A percentile compares a stretch with the other conserved stretches of the same genome.
Evolutionary conservation across 192 early-diverging fungal genomes (phyloP).

Genomic region (Gamsiella multidivaricata): DNA sequence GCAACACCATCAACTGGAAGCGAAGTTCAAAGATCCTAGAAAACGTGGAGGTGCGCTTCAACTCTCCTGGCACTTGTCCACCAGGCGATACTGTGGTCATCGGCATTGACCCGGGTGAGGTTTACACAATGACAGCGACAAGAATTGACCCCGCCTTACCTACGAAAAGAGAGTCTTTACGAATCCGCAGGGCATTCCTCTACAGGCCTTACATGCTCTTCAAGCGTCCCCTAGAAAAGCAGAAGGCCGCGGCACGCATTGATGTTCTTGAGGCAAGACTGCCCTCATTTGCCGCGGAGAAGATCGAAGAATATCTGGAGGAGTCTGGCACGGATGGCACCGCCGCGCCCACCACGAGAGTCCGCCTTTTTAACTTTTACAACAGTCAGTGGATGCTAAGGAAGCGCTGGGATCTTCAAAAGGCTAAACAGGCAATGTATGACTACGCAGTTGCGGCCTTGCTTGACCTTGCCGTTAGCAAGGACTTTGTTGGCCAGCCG

Average conservation of each 20-base stretch:
- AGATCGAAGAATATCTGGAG: background rate
- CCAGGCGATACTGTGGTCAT: background rate
- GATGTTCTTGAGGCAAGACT: background rate
- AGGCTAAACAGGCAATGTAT: background rate
- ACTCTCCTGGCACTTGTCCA: background rate
- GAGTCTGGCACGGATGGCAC: background rate
- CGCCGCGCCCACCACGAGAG: background rate
- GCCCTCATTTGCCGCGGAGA: background rate
- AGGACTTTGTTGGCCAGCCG: background rate
- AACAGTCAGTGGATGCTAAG: background rate
- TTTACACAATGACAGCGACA: background rate
- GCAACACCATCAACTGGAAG: background rate
- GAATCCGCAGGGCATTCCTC: background rate
- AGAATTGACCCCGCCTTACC: background rate
- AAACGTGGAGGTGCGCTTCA: background rate
- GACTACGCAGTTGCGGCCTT: background rate
- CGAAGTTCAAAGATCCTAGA: background rate
- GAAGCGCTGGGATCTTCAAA: background rate
- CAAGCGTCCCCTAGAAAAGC: background rate
- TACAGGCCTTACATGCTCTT: background rate
- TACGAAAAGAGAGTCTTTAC: background rate
- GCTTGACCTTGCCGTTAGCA: background rate
- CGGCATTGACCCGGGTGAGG: conserved; percentile 1
- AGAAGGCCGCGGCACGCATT: background rate
- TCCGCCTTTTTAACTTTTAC: background rate